Conservation (phyloP, 2,329 filamentous ascomycete genomes). For the Phaeosphaeriaceae sp. region DNA sequence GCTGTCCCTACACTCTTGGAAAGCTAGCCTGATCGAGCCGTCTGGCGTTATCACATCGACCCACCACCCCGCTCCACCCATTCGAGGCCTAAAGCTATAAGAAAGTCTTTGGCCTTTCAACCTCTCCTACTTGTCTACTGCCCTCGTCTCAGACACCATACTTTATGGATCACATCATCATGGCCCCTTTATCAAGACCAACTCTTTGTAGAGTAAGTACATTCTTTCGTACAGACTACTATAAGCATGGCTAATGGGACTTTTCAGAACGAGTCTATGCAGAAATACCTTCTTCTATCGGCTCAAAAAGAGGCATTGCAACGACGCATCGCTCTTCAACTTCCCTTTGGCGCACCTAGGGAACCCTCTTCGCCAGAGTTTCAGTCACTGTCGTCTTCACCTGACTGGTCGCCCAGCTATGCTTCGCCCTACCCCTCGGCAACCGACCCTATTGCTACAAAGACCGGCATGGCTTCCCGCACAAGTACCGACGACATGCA, state of each 20-base stretch:
- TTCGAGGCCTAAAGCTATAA: conserved; percentile 11
- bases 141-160: conserved; percentile 2
- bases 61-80: conserved; percentile 23
- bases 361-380: conserved; percentile 45
- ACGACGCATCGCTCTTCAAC: conserved; percentile 47
- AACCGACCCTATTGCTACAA: conserved; percentile 33
- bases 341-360: conserved; percentile 42
- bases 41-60: conserved; percentile 15
- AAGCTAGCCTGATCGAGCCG: conserved; percentile 22
- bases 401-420: conserved; percentile 31
- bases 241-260: conserved; percentile 15
- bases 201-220: conserved; percentile 30
- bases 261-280: conserved; percentile 40
- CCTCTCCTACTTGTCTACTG: neutral
- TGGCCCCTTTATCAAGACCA: conserved; percentile 29
- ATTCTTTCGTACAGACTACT: neutral
- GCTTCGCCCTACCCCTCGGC: conserved; percentile 29
- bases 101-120: neutral
- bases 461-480: conserved; percentile 20
- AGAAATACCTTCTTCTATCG: conserved; percentile 50
- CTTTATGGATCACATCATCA: conserved; percentile 8
- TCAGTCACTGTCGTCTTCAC: conserved; percentile 45
- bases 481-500: conserved; percentile 41
- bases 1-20: conserved; percentile 9
- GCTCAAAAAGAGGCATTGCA: conserved; percentile 51